phyloP scores from a whole-genome alignment of 768 basidiomycete genomes.

The Boletus sp. region DNA sequence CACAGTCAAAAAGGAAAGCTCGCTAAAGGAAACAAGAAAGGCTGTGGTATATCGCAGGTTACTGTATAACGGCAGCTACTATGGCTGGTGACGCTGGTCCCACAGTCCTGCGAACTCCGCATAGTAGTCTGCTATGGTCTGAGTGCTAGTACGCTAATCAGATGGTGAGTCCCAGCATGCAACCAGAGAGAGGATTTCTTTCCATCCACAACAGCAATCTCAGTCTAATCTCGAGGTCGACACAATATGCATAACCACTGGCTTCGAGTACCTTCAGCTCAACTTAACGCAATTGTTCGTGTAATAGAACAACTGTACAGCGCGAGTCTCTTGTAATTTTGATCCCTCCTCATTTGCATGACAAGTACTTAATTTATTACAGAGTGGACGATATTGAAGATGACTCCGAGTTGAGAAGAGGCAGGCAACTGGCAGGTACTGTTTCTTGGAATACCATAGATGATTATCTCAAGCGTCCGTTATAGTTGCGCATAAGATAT shows the following conservation, averaged over 20 bases:
- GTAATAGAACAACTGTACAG: constrained; percentile 92
- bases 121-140: too few relatives aligned
- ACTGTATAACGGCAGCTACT: too few relatives aligned
- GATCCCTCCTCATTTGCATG: not conserved
- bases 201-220: not conserved
- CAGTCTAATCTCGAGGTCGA: not conserved
- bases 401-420: constrained; percentile 44
- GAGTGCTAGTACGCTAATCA: not conserved
- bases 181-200: not conserved
- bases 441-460: not conserved
- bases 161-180: not conserved
- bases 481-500: too few relatives aligned
- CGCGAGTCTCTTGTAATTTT: constrained; percentile 79
- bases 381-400: constrained; percentile 36
- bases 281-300: constrained; percentile 68
- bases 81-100: too few relatives aligned
- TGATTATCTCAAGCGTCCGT: not conserved
- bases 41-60: too few relatives aligned
- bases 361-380: constrained; percentile 3
- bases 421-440: constrained; percentile 77
- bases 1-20: too few relatives aligned
- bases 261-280: constrained; percentile 75
- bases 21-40: too few relatives aligned
- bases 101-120: not conserved
- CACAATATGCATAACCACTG: constrained; percentile 53